Base-by-base conservation (phyloP, 257 asterid genomes). In the Orobanche coerulescens region DNA sequence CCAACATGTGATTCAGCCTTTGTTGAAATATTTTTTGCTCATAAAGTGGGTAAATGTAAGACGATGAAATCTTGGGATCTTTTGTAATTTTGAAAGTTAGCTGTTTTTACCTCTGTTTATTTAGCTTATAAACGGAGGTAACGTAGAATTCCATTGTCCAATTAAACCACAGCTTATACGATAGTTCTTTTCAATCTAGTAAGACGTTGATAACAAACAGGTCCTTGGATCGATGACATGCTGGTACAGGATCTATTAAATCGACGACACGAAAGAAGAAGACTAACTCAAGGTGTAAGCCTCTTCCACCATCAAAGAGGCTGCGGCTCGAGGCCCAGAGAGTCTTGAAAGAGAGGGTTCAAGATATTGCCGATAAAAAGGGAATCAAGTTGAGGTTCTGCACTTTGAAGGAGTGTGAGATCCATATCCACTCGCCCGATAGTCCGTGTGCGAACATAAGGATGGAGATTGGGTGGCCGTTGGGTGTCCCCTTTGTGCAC, bases 381-480 rank as follows among this genome's bases (percentile, higher is more conserved):
- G 97, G 96, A 71, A 81, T 93, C 71, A 93, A 93, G 74, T 71
- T 93, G 85, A 86, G 95, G 65, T 93, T 93, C 67, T 93, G 99
- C 85, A 78, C 85, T 57, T 73, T 86, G 66, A 89, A 93, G 83
- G 99, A 89, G 58, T 93, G 99, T 73, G 99, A 86, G 81, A 80
- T 23, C 71, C 97, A 86, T 80, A 80, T 86, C 78, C 95, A 84
- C 40, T 77, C 87, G 10, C 76, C 80, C 11, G 99, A 93, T 53
- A 86, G 96, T 50, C 99, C 99, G 1, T 93, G 97, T 48, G 86
- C 97, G 28, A 76, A 66, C 66, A 71, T 75, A 59, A 79, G 95
- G 73, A 84, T 81, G 87, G 99, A 93, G 84, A 90, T 93, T 46
- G 99, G 97, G 57, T 93, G 97, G 99, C 99, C 96, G 7, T 76